Evolutionary conservation across 495 filamentous ascomycete genomes (phyloP).

Genomic region (Filosporella fistucella): DNA sequence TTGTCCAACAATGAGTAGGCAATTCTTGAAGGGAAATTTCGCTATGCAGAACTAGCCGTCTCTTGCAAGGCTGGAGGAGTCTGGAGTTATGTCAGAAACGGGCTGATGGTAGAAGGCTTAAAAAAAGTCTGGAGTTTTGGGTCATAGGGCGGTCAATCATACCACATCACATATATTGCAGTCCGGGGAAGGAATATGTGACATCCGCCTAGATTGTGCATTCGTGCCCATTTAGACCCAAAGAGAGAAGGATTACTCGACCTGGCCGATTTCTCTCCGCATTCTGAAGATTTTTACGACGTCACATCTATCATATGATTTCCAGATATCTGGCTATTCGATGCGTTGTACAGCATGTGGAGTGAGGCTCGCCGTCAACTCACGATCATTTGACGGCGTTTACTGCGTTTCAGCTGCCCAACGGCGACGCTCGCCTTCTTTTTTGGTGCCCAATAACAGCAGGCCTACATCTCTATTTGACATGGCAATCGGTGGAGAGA

Average conservation of each 20-base stretch:
- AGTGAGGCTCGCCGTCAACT: too few species aligned
- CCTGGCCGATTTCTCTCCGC: constrained; percentile 4
- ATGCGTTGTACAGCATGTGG: constrained; percentile 21
- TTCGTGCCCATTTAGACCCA: constrained; percentile 20
- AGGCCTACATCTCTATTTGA: too few species aligned
- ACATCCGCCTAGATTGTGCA: constrained; percentile 3
- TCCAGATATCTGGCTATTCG: constrained; percentile 10
- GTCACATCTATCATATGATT: constrained; percentile 18
- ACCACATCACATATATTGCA: neutral
- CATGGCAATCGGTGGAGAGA: neutral
- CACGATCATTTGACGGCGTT: constrained; percentile 14
- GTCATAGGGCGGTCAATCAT: constrained; percentile 15
- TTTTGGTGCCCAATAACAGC: constrained; percentile 23
- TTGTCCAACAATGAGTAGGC: constrained; percentile 62
- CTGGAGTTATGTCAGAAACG: constrained; percentile 18
- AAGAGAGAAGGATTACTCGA: constrained; percentile 2
- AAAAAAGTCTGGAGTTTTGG: constrained; percentile 5
- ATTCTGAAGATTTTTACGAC: constrained; percentile 12
- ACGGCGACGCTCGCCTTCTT: constrained; percentile 14
- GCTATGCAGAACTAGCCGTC: neutral
- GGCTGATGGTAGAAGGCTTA: neutral
- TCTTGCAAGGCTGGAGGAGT: constrained; percentile 5
- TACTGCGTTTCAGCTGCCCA: constrained; percentile 17
- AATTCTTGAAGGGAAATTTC: neutral
- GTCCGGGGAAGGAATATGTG: constrained; percentile 11